Percentiles rank a stretch among this genome's conserved stretches.
Conservation (phyloP, 139 green algal genomes). For the Chlorella sp. region DNA sequence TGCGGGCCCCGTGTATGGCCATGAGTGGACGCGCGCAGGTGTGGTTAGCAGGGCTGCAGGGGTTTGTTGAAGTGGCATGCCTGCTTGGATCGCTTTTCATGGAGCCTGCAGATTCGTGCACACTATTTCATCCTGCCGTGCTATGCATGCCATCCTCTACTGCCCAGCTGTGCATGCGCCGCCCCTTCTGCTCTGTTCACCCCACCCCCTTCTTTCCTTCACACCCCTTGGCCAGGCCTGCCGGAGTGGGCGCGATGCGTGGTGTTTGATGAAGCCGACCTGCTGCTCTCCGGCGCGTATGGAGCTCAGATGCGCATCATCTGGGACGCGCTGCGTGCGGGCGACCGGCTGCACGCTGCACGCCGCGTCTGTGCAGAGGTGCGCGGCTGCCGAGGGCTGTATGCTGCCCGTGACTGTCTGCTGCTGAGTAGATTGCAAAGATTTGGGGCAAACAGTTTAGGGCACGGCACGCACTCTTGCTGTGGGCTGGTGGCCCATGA, state of each 20-base stretch:
- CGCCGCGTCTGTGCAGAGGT: conserved; percentile 60
- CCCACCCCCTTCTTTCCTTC: not conserved
- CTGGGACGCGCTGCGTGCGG: conserved; percentile 69
- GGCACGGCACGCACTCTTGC: too few relatives aligned
- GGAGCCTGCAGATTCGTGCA: not conserved
- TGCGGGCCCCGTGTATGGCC: conserved; percentile 56
- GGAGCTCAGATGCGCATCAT: conserved; percentile 63
- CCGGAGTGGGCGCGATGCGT: conserved; percentile 65
- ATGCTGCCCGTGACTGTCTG: too few relatives aligned
- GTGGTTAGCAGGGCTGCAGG: not conserved
- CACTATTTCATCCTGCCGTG: not conserved
- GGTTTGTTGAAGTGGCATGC: too few relatives aligned
- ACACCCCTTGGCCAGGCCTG: conserved; percentile 28
- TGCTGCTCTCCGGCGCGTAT: conserved; percentile 88
- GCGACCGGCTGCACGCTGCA: conserved; percentile 61
- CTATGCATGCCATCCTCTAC: too few relatives aligned
- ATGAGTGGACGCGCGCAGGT: conserved; percentile 72
- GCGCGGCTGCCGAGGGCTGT: too few relatives aligned
- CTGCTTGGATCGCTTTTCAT: too few relatives aligned
- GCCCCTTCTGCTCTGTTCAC: too few relatives aligned
- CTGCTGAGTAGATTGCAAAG: too few relatives aligned
- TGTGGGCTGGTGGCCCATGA: too few relatives aligned
- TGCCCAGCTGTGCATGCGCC: too few relatives aligned
- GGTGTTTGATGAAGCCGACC: conserved; percentile 96
- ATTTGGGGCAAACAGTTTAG: too few relatives aligned